Percentiles rank a stretch among this genome's conserved stretches.
Evolutionary conservation across 2,329 filamentous ascomycete genomes (phyloP).

Genomic region (Pezicula neosporulosa): DNA sequence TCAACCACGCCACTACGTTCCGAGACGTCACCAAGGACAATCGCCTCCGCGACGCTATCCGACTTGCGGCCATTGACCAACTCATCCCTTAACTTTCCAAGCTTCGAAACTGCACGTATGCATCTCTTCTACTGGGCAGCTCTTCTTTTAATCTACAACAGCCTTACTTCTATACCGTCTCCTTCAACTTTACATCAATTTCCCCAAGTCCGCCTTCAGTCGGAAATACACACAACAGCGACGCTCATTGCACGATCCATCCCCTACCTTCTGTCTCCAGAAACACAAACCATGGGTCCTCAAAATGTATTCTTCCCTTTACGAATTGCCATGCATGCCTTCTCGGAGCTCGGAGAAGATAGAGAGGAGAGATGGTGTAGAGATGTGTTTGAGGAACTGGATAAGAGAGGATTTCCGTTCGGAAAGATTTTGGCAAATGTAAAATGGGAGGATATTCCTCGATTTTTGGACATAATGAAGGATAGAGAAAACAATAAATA

Average conservation of each 20-base stretch:
- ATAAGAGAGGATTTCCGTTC: conserved; percentile 7
- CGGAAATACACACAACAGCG: conserved; percentile 7
- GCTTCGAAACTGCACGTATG: conserved; percentile 8
- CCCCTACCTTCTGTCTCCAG: conserved; percentile 7
- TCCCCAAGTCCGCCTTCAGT: conserved; percentile 3
- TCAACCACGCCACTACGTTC: conserved; percentile 7
- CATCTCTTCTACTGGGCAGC: conserved; percentile 10
- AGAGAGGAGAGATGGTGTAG: conserved; percentile 8
- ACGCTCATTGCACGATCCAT: conserved; percentile 8
- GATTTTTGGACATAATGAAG: background rate
- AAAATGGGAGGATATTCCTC: conserved; percentile 8
- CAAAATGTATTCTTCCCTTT: conserved; percentile 8
- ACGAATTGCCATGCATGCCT: conserved; percentile 9
- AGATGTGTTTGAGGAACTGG: conserved; percentile 7
- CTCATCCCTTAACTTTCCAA: conserved; percentile 8
- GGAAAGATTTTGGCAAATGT: conserved; percentile 9
- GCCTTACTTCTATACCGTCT: conserved; percentile 6
- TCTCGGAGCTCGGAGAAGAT: conserved; percentile 7
- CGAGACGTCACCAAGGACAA: conserved; percentile 7
- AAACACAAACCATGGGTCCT: conserved; percentile 7
- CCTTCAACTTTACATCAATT: conserved; percentile 6
- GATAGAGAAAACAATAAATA: too few relatives aligned
- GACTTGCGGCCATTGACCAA: conserved; percentile 7
- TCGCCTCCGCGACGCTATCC: conserved; percentile 4
- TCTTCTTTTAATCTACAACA: conserved; percentile 9